Evolutionary conservation across 2,329 filamentous ascomycete genomes (phyloP).

Genomic region (Exserohilum turcica): DNA sequence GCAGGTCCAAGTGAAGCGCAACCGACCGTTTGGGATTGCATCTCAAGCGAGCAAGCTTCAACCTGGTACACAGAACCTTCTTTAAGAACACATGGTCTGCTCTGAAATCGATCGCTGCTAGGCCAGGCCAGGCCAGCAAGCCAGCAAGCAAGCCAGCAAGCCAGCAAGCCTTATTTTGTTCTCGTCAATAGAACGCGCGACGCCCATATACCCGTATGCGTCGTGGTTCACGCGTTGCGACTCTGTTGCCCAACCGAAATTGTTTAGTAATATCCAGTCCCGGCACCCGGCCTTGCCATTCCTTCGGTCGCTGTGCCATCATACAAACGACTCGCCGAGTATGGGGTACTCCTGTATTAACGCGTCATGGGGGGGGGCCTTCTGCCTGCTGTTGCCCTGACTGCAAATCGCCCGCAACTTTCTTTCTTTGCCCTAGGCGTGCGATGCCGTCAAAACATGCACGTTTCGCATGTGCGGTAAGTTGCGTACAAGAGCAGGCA

Average conservation of each 20-base stretch:
- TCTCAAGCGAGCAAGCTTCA: slow-evolving; percentile 5
- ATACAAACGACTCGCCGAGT: neutral
- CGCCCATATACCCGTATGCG: neutral
- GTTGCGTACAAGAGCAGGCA: neutral
- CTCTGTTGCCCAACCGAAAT: slow-evolving; percentile 8
- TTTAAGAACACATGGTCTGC: slow-evolving; percentile 14
- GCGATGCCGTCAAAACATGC: neutral
- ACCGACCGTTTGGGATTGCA: slow-evolving; percentile 5
- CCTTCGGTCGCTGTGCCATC: slow-evolving; percentile 2
- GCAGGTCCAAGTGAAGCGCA: slow-evolving; percentile 10
- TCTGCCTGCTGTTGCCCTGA: neutral
- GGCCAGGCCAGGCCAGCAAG: too few species aligned
- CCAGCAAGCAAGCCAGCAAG: neutral
- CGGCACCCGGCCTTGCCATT: slow-evolving; percentile 6
- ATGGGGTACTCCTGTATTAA: slow-evolving; percentile 1
- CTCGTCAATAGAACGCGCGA: neutral
- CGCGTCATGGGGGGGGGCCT: slow-evolving; percentile 3
- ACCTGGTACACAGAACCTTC: neutral
- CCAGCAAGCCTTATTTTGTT: neutral
- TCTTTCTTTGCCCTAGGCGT: neutral
- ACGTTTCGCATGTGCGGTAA: neutral
- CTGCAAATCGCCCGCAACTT: neutral
- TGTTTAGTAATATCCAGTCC: slow-evolving; percentile 7
- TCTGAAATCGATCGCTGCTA: slow-evolving; percentile 5
- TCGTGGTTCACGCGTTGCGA: neutral